phyloP scores from a whole-genome alignment of 345 rosid genomes.

The Salix exigua region DNA sequence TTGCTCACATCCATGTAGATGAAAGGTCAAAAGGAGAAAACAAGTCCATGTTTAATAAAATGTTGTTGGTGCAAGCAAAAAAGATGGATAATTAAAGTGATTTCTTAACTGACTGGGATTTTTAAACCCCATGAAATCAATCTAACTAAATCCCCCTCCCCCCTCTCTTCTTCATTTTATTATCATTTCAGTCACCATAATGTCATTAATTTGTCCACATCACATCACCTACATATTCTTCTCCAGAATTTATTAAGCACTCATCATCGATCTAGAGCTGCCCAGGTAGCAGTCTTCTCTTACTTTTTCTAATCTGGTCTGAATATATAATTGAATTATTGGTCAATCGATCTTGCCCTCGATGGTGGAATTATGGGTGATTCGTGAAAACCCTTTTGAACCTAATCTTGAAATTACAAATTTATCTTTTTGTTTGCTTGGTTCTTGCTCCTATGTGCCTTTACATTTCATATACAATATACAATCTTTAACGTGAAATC shows the following conservation, averaged over 20 bases:
- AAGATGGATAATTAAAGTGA: background rate
- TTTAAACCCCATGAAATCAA: background rate
- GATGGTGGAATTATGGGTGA: background rate
- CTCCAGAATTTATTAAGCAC: background rate
- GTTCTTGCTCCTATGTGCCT: background rate
- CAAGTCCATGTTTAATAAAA: background rate
- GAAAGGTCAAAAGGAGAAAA: conserved; percentile 7
- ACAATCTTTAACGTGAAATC: too few relatives aligned
- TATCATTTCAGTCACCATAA: background rate
- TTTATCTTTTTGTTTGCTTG: background rate
- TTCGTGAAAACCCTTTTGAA: background rate
- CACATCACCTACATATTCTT: background rate
- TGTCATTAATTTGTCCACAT: background rate
- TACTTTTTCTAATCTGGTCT: background rate
- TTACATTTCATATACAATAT: background rate
- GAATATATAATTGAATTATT: background rate
- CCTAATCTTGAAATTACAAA: background rate
- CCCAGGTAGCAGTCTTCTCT: background rate
- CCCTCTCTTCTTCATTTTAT: background rate
- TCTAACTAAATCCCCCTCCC: background rate
- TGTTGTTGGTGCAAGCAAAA: background rate
- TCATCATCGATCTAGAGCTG: background rate
- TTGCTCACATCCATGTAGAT: conserved; percentile 3
- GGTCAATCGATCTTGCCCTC: background rate
- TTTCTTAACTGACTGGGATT: background rate